Base-by-base conservation (phyloP, 805 yeast genomes). In the Torulaspora indica region DNA sequence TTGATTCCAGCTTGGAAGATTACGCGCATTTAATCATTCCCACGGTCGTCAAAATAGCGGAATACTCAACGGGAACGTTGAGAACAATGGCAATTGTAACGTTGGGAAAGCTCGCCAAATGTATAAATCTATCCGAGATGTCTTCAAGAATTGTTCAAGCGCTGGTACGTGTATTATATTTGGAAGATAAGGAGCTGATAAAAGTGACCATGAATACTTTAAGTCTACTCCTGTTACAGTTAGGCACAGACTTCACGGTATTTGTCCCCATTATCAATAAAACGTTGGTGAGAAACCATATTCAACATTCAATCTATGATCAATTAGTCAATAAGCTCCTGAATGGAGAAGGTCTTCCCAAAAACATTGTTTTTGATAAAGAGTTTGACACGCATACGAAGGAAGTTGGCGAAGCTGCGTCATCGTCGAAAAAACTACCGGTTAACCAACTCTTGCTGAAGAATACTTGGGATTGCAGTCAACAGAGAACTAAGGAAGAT, bases 81-180 rank as follows among this genome's bases (percentile, higher is more conserved):
- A 71, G 87, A 44, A 76, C 75, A 45, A 80, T 85, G 35, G 89
- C 97, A 0, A 81, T 93, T 44, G 82, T 82, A 38, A 80, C 95
- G 0, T 71, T 93, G 34, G 96, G 96, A 0, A 83, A 85, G 55
- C 64, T 93, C 22, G 80, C 95, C 1, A 81, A 79, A 53, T 76
- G 72, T 30, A 82, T 91, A 3, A 76, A 79, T 48, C 68, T 93
- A 43, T 80, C 79, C 45, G 98, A 91, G 53, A 83, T 89, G 87
- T 82, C 96, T 0, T 85, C 96, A 1, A 72, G 96, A 50, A 85
- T 93, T 40, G 78, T 93, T 22, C 97, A 91, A 54, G 91, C 97
- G 0, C 64, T 93, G 9, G 66, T 90, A 6, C 69, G 97, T 44
- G 82, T 88, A 0, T 66, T 93, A 29, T 66, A 67, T 8, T 53